Evolutionary conservation across 768 basidiomycete genomes (phyloP).

Genomic region (Podaxis sp.): DNA sequence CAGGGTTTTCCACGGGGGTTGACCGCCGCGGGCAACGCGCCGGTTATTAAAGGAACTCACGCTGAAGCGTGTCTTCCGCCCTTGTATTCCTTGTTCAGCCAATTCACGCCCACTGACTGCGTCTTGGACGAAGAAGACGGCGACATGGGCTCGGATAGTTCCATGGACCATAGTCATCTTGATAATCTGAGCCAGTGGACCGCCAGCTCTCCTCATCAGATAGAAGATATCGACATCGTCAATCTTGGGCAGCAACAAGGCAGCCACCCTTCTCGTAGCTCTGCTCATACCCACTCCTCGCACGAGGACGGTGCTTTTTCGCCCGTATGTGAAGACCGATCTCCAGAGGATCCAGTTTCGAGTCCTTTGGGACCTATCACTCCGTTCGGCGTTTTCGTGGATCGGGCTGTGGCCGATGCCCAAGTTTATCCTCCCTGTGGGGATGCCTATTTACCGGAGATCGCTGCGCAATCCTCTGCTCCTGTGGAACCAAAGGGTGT

Average conservation of each 20-base stretch:
- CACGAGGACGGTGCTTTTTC: constrained; percentile 42
- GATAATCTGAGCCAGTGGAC: constrained; percentile 34
- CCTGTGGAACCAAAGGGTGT: background rate
- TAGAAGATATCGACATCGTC: constrained; percentile 10
- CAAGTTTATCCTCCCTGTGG: constrained; percentile 12
- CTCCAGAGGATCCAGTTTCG: constrained; percentile 57
- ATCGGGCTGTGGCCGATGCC: constrained; percentile 57
- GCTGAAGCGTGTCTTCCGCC: constrained; percentile 86
- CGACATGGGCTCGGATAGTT: constrained; percentile 39
- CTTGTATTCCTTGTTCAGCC: constrained; percentile 33
- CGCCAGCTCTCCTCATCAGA: constrained; percentile 8
- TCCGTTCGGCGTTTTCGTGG: constrained; percentile 73
- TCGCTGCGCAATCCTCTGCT: constrained; percentile 1
- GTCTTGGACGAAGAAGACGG: constrained; percentile 23
- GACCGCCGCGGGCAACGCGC: constrained; percentile 70
- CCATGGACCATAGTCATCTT: constrained; percentile 28
- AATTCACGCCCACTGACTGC: constrained; percentile 13
- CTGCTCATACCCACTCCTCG: background rate
- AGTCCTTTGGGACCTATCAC: constrained; percentile 75
- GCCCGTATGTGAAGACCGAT: constrained; percentile 62
- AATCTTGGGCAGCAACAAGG: background rate
- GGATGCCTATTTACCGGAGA: background rate
- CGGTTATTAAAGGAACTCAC: constrained; percentile 81
- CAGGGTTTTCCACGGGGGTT: constrained; percentile 75
- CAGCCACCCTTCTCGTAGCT: background rate